These are phyloP conservation scores for Glaciozyma martinii DNA, from an alignment of 768 basidiomycete species.

Conservation along the genomic window DNA sequence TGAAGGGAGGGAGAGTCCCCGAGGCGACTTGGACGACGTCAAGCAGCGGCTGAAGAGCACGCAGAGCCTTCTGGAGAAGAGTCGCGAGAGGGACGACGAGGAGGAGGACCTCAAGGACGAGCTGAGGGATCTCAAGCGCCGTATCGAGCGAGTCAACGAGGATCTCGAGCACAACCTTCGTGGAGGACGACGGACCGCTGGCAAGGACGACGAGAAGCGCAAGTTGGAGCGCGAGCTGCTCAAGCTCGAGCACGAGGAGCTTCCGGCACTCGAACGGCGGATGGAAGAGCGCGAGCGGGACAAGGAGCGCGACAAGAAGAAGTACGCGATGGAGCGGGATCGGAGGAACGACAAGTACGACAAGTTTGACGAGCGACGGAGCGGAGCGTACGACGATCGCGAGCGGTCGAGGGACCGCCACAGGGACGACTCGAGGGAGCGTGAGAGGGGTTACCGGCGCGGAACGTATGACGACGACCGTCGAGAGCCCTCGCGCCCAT, in stretches of 20 bases:
- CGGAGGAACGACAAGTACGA: constrained; percentile 57
- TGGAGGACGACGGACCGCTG: constrained; percentile 54
- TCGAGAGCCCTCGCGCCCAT: constrained; percentile 44
- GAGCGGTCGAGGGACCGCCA: constrained; percentile 31
- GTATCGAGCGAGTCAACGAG: constrained; percentile 76
- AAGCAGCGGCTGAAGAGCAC: constrained; percentile 72
- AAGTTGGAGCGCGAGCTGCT: constrained; percentile 80
- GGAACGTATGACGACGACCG: constrained; percentile 32
- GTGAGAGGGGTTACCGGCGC: constrained; percentile 26
- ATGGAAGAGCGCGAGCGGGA: constrained; percentile 69
- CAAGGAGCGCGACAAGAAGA: constrained; percentile 65
- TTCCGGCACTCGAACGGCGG: constrained; percentile 81
- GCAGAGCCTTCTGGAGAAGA: constrained; percentile 67
- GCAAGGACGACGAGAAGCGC: constrained; percentile 76
- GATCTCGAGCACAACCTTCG: constrained; percentile 80
- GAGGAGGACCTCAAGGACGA: constrained; percentile 89
- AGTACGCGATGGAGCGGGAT: constrained; percentile 71
- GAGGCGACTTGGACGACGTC: constrained; percentile 69
- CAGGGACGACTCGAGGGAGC: constrained; percentile 8
- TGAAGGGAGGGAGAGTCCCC: constrained; percentile 43
- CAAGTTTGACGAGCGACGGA: constrained; percentile 43
- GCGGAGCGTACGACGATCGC: constrained; percentile 37
- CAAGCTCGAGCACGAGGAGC: constrained; percentile 73
- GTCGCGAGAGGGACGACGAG: constrained; percentile 61
- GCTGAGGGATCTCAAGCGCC: constrained; percentile 72